Percentiles rank a stretch among this genome's conserved stretches.
Conservation (phyloP, 768 basidiomycete species). For the Myochromella boudieri region DNA sequence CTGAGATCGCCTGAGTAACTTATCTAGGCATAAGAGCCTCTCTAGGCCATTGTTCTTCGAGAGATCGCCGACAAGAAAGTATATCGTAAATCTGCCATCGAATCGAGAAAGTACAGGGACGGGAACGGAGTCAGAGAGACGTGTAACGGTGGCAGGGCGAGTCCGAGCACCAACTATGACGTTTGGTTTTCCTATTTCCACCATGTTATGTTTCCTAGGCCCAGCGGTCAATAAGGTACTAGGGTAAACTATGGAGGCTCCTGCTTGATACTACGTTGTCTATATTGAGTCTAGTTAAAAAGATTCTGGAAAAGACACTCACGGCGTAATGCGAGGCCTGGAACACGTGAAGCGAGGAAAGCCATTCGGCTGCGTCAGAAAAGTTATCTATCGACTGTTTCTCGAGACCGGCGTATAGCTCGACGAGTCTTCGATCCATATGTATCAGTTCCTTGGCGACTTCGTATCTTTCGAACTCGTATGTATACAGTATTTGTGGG, state of each 20-base stretch:
- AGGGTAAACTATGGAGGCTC: slow-evolving; percentile 16
- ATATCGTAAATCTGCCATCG: slow-evolving; percentile 16
- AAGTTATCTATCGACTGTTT: slow-evolving; percentile 17
- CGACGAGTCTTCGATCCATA: slow-evolving; percentile 16
- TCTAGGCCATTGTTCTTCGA: slow-evolving; percentile 4
- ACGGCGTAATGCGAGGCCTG: slow-evolving; percentile 16
- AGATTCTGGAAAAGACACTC: not conserved
- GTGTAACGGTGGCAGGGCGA: slow-evolving; percentile 14
- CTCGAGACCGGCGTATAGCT: slow-evolving; percentile 16
- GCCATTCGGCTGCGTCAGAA: slow-evolving; percentile 12
- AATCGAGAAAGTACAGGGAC: slow-evolving; percentile 11
- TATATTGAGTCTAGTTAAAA: not conserved
- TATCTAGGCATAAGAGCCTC: slow-evolving; percentile 11
- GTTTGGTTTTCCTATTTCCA: slow-evolving; percentile 14
- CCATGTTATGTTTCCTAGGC: slow-evolving; percentile 4
- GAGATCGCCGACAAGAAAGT: slow-evolving; percentile 17
- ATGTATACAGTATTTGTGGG: slow-evolving; percentile 12
- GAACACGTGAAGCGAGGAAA: slow-evolving; percentile 12
- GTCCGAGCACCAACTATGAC: slow-evolving; percentile 10
- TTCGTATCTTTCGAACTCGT: slow-evolving; percentile 11
- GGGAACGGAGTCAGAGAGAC: slow-evolving; percentile 15
- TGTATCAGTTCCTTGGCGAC: slow-evolving; percentile 14
- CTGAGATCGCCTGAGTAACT: slow-evolving; percentile 2
- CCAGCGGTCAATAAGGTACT: slow-evolving; percentile 10
- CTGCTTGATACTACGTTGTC: slow-evolving; percentile 14